phyloP scores from a whole-genome alignment of 805 yeast genomes.

The Candida coleopterorum region DNA sequence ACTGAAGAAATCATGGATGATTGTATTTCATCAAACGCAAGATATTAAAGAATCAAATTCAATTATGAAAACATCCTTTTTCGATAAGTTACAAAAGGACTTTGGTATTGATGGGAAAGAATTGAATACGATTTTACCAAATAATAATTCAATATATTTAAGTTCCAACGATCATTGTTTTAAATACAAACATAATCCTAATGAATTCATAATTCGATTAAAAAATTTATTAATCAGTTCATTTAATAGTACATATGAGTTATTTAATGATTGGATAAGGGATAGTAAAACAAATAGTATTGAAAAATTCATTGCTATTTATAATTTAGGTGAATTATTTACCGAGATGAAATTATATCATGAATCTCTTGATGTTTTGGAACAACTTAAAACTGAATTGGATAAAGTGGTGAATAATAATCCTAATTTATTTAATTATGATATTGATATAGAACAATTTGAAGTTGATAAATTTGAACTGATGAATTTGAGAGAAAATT shows the following conservation, averaged over 20 bases:
- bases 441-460: constrained; percentile 9
- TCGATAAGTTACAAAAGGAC: constrained; percentile 53
- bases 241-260: constrained; percentile 32
- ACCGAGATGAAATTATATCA: constrained; percentile 54
- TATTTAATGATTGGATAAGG: constrained; percentile 11
- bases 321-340: constrained; percentile 48
- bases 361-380: constrained; percentile 54
- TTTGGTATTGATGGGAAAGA: constrained; percentile 41
- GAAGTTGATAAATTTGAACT: constrained; percentile 12
- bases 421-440: constrained; percentile 6
- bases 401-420: constrained; percentile 5
- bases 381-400: constrained; percentile 34
- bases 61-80: constrained; percentile 42
- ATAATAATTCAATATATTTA: neutral
- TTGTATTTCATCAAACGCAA: constrained; percentile 47
- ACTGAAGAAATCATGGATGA: constrained; percentile 48
- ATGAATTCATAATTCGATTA: constrained; percentile 35
- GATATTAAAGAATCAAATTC: constrained; percentile 31
- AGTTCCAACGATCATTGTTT: constrained; percentile 29
- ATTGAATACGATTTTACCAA: constrained; percentile 13
- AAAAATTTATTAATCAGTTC: constrained; percentile 50
- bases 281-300: constrained; percentile 5
- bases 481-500: constrained; percentile 7
- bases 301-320: constrained; percentile 28
- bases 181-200: constrained; percentile 29